These are phyloP conservation scores for Moringa oleifera DNA, from an alignment of 345 rosid genomes.

Conservation along the genomic window DNA sequence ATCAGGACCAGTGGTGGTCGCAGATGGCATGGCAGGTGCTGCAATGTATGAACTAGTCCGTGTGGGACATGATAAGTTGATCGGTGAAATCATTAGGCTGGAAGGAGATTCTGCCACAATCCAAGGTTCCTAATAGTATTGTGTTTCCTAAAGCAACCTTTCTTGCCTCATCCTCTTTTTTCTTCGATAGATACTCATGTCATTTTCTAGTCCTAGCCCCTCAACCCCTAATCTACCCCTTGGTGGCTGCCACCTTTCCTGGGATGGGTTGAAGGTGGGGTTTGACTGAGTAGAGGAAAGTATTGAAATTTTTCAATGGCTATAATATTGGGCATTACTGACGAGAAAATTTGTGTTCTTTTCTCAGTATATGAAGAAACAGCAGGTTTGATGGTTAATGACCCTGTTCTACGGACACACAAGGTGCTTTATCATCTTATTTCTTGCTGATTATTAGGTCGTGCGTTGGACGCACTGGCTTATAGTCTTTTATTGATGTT, in stretches of 20 bases:
- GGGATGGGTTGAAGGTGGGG: not conserved
- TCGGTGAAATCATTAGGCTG: conserved; percentile 95
- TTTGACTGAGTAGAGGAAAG: not conserved
- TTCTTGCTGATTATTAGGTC: too few relatives aligned
- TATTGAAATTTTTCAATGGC: too few relatives aligned
- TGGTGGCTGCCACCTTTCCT: not conserved
- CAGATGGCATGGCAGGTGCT: conserved; percentile 99
- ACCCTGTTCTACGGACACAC: conserved; percentile 88
- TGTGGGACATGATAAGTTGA: conserved; percentile 92
- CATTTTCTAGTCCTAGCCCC: too few relatives aligned
- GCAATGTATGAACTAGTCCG: conserved; percentile 99
- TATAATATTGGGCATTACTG: too few relatives aligned
- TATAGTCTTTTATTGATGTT: conserved; percentile 20
- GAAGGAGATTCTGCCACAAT: conserved; percentile 99
- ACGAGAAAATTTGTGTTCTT: not conserved
- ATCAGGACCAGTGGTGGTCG: conserved; percentile 97
- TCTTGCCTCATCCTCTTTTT: too few relatives aligned
- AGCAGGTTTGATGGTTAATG: conserved; percentile 89
- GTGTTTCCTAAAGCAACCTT: too few relatives aligned
- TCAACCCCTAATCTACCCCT: too few relatives aligned
- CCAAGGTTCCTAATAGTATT: conserved; percentile 51
- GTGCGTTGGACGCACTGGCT: conserved; percentile 14
- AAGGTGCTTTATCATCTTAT: conserved; percentile 40
- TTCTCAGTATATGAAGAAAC: conserved; percentile 92
- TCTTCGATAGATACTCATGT: too few relatives aligned